These are phyloP conservation scores for Cucurbita maxima DNA, from an alignment of 306 rosid species.

Conservation along the genomic window DNA sequence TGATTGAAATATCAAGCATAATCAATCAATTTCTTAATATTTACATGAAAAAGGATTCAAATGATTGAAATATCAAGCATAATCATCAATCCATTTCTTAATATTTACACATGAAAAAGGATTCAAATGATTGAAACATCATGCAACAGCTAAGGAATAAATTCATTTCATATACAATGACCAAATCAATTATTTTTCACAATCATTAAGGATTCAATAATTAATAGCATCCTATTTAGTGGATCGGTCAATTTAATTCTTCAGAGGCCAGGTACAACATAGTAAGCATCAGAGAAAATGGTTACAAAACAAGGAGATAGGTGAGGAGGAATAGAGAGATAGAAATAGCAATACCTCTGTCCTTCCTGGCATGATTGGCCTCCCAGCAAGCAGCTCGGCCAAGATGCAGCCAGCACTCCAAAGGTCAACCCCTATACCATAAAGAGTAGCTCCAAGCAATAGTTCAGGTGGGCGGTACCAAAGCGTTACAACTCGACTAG, in stretches of 20 bases:
- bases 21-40: background rate
- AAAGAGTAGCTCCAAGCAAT: slow-evolving; percentile 73
- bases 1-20: background rate
- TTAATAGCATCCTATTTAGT: too few species aligned
- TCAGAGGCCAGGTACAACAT: background rate
- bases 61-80: background rate
- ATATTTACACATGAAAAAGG: background rate
- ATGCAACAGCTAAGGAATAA: background rate
- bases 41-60: background rate
- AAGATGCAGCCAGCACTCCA: slow-evolving; percentile 98
- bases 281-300: background rate
- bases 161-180: background rate
- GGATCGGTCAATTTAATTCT: background rate
- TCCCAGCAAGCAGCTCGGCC: slow-evolving; percentile 80
- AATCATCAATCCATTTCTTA: background rate
- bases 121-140: background rate
- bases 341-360: slow-evolving; percentile 56
- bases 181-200: background rate
- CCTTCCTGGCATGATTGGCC: slow-evolving; percentile 89
- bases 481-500: slow-evolving; percentile 86
- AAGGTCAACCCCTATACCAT: slow-evolving; percentile 60
- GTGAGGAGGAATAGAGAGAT: background rate
- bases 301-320: background rate
- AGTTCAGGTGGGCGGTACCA: slow-evolving; percentile 97
- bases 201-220: background rate